A percentile compares a stretch with the other conserved stretches of the same genome.
Evolutionary conservation across 352 stramenopile genomes (phyloP).

Genomic region (Saprolegnia parasitica): DNA sequence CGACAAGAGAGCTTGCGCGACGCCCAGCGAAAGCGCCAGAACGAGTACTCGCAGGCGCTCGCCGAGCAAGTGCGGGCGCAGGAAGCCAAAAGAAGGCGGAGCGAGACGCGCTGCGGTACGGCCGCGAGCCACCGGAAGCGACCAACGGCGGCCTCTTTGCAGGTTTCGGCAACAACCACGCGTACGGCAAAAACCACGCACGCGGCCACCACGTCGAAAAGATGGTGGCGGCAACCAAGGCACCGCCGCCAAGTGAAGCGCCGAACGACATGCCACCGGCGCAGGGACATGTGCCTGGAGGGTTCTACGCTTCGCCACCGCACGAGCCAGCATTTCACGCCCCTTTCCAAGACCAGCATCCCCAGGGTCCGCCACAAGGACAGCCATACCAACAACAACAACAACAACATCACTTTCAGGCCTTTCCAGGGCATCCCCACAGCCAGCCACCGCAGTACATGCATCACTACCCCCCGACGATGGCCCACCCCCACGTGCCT

Average conservation of each 20-base stretch:
- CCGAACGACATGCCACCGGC: background rate
- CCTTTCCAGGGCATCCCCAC: background rate
- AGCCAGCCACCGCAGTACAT: background rate
- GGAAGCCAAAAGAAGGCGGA: constrained; percentile 26
- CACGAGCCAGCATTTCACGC: background rate
- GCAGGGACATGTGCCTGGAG: background rate
- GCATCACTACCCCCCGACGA: background rate
- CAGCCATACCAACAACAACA: background rate
- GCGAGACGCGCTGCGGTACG: background rate
- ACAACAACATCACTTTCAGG: background rate
- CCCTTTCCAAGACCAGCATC: background rate
- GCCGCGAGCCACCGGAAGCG: background rate
- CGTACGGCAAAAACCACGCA: constrained; percentile 14
- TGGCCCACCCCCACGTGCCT: background rate
- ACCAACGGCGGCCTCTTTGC: constrained; percentile 25
- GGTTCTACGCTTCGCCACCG: background rate
- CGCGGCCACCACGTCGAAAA: constrained; percentile 27
- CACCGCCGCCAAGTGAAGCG: background rate
- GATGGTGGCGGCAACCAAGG: constrained; percentile 18
- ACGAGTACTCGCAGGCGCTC: constrained; percentile 23
- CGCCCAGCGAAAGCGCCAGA: constrained; percentile 13
- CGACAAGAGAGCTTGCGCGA: constrained; percentile 2
- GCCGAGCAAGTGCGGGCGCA: constrained; percentile 25
- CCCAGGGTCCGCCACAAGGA: background rate
- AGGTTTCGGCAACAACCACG: constrained; percentile 20